Conservation (phyloP, 2,329 filamentous ascomycete species). For the Monosporascus sp. region DNA sequence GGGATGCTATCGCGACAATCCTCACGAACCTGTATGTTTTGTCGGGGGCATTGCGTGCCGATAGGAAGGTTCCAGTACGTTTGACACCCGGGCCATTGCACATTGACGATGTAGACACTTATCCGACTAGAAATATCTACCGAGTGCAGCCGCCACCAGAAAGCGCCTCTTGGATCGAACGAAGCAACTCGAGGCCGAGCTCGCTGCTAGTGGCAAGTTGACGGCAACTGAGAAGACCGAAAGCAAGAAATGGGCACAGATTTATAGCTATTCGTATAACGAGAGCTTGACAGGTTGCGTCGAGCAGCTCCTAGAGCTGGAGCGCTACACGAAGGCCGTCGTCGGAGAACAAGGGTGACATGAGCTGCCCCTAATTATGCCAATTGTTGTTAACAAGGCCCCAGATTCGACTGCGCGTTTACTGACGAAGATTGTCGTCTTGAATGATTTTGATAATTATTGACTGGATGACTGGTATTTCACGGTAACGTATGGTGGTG, state of each 20-base stretch:
- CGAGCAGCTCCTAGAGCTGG: slow-evolving; percentile 47
- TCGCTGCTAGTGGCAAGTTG: slow-evolving; percentile 20
- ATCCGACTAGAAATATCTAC: slow-evolving; percentile 41
- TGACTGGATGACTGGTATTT: background rate
- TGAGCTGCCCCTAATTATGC: background rate
- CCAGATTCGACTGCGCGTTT: slow-evolving; percentile 30
- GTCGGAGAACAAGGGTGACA: slow-evolving; percentile 47
- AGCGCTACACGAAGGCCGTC: slow-evolving; percentile 52
- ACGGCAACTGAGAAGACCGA: slow-evolving; percentile 23
- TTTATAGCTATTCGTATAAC: slow-evolving; percentile 51
- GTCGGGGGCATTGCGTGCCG: slow-evolving; percentile 47
- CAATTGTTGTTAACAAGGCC: slow-evolving; percentile 3
- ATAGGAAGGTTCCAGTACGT: slow-evolving; percentile 43
- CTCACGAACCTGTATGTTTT: slow-evolving; percentile 54
- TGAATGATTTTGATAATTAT: background rate
- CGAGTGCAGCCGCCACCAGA: slow-evolving; percentile 48
- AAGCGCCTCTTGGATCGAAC: slow-evolving; percentile 47
- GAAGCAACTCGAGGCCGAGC: slow-evolving; percentile 38
- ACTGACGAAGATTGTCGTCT: slow-evolving; percentile 3
- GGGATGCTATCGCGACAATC: slow-evolving; percentile 53
- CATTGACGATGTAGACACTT: background rate
- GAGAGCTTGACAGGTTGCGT: slow-evolving; percentile 50
- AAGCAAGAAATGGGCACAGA: slow-evolving; percentile 47
- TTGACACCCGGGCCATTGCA: background rate
- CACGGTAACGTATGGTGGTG: background rate